phyloP scores from a whole-genome alignment of 352 stramenopile genomes.

The Globisporangium orthogonon region DNA sequence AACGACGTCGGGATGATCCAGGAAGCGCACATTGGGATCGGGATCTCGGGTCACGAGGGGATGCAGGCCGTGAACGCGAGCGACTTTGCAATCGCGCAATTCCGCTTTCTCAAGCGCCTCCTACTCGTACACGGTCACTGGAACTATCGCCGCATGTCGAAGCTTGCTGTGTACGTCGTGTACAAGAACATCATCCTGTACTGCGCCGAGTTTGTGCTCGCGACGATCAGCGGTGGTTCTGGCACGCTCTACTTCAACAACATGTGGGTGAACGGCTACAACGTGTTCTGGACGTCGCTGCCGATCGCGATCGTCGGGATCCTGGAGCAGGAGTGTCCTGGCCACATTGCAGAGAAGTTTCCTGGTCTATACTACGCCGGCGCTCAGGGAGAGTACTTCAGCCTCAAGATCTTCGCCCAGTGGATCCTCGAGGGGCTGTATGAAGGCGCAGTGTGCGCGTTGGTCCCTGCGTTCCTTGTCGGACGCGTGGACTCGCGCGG shows the following conservation, averaged over 20 bases:
- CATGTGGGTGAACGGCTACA: constrained; percentile 93
- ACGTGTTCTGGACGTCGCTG: constrained; percentile 93
- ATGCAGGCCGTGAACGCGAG: constrained; percentile 97
- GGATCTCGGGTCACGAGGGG: constrained; percentile 98
- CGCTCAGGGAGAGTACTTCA: constrained; percentile 78
- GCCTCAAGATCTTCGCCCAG: constrained; percentile 61
- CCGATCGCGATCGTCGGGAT: constrained; percentile 86
- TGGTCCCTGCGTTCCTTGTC: constrained; percentile 59
- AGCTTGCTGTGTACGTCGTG: constrained; percentile 96
- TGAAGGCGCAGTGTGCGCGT: constrained; percentile 63
- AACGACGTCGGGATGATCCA: constrained; percentile 99
- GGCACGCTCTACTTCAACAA: constrained; percentile 86
- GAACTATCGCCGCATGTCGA: constrained; percentile 97
- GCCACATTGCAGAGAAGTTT: constrained; percentile 62
- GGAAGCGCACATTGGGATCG: constrained; percentile 97
- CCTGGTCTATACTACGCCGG: constrained; percentile 78
- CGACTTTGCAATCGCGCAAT: constrained; percentile 98
- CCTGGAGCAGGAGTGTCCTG: constrained; percentile 77
- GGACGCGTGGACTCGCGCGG: constrained; percentile 54
- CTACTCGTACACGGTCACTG: constrained; percentile 98
- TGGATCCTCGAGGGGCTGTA: constrained; percentile 82
- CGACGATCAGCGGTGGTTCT: constrained; percentile 65
- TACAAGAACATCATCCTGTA: constrained; percentile 98
- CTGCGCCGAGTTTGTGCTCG: constrained; percentile 83
- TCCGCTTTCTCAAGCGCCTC: constrained; percentile 94